Evolutionary conservation across 2,329 filamentous ascomycete genomes (phyloP), one percentile per base, ranked within the genome.

Genomic region (Mycosphaerella sp.): DNA sequence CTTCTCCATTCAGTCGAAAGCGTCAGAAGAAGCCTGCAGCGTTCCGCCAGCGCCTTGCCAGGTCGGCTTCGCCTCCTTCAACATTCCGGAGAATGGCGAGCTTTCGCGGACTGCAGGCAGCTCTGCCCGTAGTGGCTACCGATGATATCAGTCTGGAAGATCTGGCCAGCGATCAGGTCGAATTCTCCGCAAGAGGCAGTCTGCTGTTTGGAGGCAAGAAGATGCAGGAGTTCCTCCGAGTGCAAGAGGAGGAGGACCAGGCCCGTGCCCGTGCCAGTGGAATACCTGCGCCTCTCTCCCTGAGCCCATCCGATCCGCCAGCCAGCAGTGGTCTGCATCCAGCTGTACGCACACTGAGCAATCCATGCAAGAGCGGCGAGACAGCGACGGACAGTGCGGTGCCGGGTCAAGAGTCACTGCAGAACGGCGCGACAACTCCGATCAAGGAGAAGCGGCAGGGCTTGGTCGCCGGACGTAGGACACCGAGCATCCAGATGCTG

Each of bases 121-220:
- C 78, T 56, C 81, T 84, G 54, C 80, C 81, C 2, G 77, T 74
- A 2, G 74, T 73, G 36, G 73, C 71, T 51, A 73, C 82, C 45
- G 78, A 79, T 54, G 62, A 61, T 21, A 55, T 67, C 40, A 79
- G 78, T 39, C 67, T 84, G 29, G 74, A 75, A n/a, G 78, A 78
- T 36, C 61, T 80, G 51, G 68, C 70, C n/a, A 69, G 74, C 38
- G 73, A 74, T 49, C 74, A 77, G 40, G 69, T 85, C 57, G 75
- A 77, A 44, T 84, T 84, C 61, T 82, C 80, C 10, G 80, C 78
- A 53, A 72, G 81, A 52, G 81, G 81, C 48, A 84, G 80, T 68
- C 74, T 84, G 67, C 67, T 84, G 58, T 67, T 80, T 58, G 78
- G 75, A 32, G 78, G 77, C 9, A 76, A 76, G 66, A 77, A 75